Base-by-base conservation (phyloP, 352 stramenopile genomes). In the Phytophthora sp. region DNA sequence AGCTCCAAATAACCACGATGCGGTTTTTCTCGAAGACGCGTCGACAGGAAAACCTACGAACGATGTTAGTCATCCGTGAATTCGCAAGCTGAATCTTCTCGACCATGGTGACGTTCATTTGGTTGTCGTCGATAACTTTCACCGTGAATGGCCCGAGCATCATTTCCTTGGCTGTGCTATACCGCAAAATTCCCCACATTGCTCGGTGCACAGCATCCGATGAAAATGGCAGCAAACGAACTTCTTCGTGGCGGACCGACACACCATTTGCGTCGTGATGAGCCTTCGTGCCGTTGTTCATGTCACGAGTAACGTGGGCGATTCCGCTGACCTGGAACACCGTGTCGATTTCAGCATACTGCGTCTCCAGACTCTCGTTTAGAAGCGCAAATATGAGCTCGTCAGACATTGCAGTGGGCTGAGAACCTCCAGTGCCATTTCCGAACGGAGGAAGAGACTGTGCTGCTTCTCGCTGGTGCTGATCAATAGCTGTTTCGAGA, bases 401-500 rank as follows among this genome's bases (percentile, higher is more conserved):
- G 15, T 74, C 59, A 0, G 51, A 58, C 57, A 59, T 59, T 15
- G 5, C 9, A 15, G 41, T 52, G 9, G 32, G 28, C 3, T 59
- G 15, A 0, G 18, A 26, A 17, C 17, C 31, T 24, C 17, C 23
- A 35, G 21, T 38, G 17, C 21, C 11, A 20, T 3, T 44, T 5
- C 32, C 21, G 32, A 51, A 49, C 1, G 21, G 18, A n/a, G 54
- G 44, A 26, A 72, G 18, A 5, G 54, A 62, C 50, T 74, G 55
- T 15, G 59, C 65, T 13, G 61, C 50, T 18, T 71, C 60, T 44
- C 62, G 56, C 13, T 74, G 62, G 18, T 74, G 62, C 37, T 72
- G 66, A 31, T 79, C 62, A 12, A 80, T 71, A 0, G 64, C 72
- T n/a, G 31, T 58, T 21, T 77, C 56, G 0, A 79, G 62, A 54